A percentile compares a stretch with the other conserved stretches of the same genome.
phyloP scores from a whole-genome alignment of 1,284 basidiomycete genomes.

The Ceratobasidium sp. region DNA sequence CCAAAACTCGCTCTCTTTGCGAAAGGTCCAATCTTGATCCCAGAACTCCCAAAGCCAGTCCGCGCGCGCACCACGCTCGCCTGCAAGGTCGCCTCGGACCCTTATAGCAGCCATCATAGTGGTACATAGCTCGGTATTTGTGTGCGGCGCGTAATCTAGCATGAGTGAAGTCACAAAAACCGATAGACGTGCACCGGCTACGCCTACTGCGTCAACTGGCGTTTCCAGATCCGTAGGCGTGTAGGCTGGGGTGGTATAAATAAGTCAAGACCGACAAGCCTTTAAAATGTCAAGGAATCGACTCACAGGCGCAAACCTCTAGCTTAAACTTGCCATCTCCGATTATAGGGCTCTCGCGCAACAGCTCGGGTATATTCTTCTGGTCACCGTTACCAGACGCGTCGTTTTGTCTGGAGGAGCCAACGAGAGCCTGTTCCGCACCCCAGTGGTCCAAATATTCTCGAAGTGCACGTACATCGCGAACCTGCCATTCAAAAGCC shows the following conservation, averaged over 20 bases:
- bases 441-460: slow-evolving; percentile 42
- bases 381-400: slow-evolving; percentile 48
- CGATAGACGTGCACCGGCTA: slow-evolving; percentile 60
- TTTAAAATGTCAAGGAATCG: slow-evolving; percentile 49
- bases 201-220: background rate
- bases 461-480: slow-evolving; percentile 40
- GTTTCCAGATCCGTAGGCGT: slow-evolving; percentile 18
- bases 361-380: slow-evolving; percentile 67
- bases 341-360: slow-evolving; percentile 75
- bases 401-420: slow-evolving; percentile 6
- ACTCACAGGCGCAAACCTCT: slow-evolving; percentile 48
- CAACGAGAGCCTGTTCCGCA: slow-evolving; percentile 29
- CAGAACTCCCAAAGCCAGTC: slow-evolving; percentile 81
- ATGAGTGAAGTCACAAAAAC: slow-evolving; percentile 77
- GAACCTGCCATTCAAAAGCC: slow-evolving; percentile 48
- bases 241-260: slow-evolving; percentile 39
- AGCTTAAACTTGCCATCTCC: slow-evolving; percentile 81
- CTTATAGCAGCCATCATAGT: slow-evolving; percentile 82
- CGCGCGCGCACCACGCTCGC: slow-evolving; percentile 74
- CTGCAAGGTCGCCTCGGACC: slow-evolving; percentile 71
- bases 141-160: slow-evolving; percentile 68
- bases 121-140: slow-evolving; percentile 71
- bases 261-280: background rate
- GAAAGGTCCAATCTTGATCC: slow-evolving; percentile 75
- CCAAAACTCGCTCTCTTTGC: slow-evolving; percentile 78